Evolutionary conservation across 1,284 basidiomycete genomes (phyloP).

Genomic region (Malassezia obtusa): DNA sequence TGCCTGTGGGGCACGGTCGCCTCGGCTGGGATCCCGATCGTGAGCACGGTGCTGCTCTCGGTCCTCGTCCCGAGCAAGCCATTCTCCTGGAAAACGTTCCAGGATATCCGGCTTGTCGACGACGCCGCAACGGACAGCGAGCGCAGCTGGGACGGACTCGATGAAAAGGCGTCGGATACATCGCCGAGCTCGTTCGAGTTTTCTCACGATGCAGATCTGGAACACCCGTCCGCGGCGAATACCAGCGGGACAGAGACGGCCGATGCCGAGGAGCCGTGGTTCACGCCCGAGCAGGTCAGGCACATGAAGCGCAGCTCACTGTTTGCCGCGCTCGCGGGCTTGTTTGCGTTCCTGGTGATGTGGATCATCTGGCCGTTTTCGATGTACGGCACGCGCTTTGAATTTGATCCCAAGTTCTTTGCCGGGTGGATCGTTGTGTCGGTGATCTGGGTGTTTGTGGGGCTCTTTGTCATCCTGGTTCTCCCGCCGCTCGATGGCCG

Average conservation of each 20-base stretch:
- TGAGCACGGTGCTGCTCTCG: conserved; percentile 21
- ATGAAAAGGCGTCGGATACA: too few relatives aligned
- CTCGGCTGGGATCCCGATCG: conserved; percentile 24
- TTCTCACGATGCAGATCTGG: too few relatives aligned
- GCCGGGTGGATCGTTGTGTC: conserved; percentile 39
- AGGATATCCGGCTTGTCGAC: conserved; percentile 16
- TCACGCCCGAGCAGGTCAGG: too few relatives aligned
- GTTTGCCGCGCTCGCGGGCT: too few relatives aligned
- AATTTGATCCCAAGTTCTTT: conserved; percentile 38
- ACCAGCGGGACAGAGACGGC: too few relatives aligned
- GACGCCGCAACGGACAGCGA: too few relatives aligned
- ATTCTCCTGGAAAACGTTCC: conserved; percentile 29
- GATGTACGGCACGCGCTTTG: conserved; percentile 42
- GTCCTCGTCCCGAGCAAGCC: conserved; percentile 21
- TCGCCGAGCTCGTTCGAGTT: too few relatives aligned
- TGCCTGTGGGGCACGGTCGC: conserved; percentile 40
- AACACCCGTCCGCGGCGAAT: conserved; percentile 17
- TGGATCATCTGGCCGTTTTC: conserved; percentile 45
- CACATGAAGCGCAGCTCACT: too few relatives aligned
- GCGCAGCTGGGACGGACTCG: too few relatives aligned
- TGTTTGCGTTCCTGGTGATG: conserved; percentile 32
- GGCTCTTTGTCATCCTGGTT: conserved; percentile 22
- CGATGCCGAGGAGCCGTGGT: too few relatives aligned
- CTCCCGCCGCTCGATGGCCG: conserved; percentile 15
- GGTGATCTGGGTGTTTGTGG: conserved; percentile 36